A percentile compares a stretch with the other conserved stretches of the same genome.
phyloP scores from a whole-genome alignment of 495 filamentous ascomycete genomes.

The Xanthoparmelia taractica region DNA sequence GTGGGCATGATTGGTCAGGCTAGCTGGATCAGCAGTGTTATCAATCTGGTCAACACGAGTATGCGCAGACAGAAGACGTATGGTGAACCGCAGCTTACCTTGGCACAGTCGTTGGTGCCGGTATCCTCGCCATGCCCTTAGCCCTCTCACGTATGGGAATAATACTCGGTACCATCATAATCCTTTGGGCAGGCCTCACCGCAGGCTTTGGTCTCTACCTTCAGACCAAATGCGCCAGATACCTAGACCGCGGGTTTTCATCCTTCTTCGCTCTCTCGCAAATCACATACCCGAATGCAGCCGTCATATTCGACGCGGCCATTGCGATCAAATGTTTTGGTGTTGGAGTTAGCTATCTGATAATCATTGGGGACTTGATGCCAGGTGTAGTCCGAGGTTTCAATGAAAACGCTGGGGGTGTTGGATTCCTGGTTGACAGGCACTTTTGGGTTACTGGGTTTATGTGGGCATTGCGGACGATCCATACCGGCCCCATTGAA shows the following conservation, averaged over 20 bases:
- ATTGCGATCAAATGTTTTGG: conserved; percentile 98
- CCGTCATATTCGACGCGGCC: conserved; percentile 89
- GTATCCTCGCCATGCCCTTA: conserved; percentile 87
- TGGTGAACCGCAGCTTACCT: conserved; percentile 4
- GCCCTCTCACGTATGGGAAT: conserved; percentile 91
- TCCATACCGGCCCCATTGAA: background rate
- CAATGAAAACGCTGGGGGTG: conserved; percentile 48
- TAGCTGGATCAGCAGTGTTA: conserved; percentile 81
- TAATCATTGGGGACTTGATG: conserved; percentile 98
- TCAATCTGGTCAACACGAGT: conserved; percentile 96
- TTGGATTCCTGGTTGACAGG: conserved; percentile 72
- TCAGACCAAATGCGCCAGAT: conserved; percentile 83
- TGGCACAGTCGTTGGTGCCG: conserved; percentile 77
- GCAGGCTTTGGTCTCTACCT: conserved; percentile 93
- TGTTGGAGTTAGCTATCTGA: conserved; percentile 92
- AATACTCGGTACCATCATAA: conserved; percentile 68
- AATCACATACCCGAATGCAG: conserved; percentile 92
- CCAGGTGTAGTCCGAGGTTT: conserved; percentile 82
- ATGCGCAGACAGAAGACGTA: conserved; percentile 14
- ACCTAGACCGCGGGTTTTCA: conserved; percentile 73
- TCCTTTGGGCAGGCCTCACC: conserved; percentile 81
- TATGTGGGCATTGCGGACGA: conserved; percentile 50
- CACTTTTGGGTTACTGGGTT: conserved; percentile 99
- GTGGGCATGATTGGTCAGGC: conserved; percentile 57
- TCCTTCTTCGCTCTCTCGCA: conserved; percentile 93